phyloP scores from a whole-genome alignment of 225 moss, liverwort and hornwort genomes.

The Antitrichia curtipendula region DNA sequence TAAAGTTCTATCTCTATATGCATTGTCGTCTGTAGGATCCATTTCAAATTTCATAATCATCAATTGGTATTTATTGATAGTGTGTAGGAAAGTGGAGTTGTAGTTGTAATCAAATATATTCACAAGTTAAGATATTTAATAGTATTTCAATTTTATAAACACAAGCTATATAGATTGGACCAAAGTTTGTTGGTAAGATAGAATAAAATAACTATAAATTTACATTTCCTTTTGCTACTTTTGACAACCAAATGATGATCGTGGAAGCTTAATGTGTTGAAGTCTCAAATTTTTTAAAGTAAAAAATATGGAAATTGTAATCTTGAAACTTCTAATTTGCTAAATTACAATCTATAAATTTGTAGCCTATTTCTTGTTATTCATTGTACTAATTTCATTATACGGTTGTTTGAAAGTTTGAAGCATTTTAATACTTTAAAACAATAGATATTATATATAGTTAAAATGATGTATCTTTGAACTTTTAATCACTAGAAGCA shows the following conservation, averaged over 20 bases:
- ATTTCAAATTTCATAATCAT: not conserved
- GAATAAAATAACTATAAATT: not conserved
- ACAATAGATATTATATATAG: not conserved
- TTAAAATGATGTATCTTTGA: not conserved
- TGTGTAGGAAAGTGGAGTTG: rapidly evolving
- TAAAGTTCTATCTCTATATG: too few species aligned
- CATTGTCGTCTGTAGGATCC: too few species aligned
- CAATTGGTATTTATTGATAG: not conserved
- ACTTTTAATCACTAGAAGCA: not conserved
- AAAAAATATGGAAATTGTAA: not conserved
- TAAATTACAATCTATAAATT: not conserved
- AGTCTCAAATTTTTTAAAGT: not conserved
- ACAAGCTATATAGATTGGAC: not conserved
- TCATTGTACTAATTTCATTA: not conserved
- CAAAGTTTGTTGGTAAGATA: not conserved
- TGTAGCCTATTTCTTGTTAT: not conserved
- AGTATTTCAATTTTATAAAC: not conserved
- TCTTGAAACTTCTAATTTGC: not conserved
- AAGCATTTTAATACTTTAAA: not conserved
- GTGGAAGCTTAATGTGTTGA: not conserved
- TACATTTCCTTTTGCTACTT: not conserved
- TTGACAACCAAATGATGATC: not conserved
- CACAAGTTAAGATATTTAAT: too few species aligned
- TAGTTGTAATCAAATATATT: not conserved
- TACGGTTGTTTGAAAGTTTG: not conserved